Base-by-base conservation (phyloP, 495 filamentous ascomycete species). In the Neurospora tetraspora region DNA sequence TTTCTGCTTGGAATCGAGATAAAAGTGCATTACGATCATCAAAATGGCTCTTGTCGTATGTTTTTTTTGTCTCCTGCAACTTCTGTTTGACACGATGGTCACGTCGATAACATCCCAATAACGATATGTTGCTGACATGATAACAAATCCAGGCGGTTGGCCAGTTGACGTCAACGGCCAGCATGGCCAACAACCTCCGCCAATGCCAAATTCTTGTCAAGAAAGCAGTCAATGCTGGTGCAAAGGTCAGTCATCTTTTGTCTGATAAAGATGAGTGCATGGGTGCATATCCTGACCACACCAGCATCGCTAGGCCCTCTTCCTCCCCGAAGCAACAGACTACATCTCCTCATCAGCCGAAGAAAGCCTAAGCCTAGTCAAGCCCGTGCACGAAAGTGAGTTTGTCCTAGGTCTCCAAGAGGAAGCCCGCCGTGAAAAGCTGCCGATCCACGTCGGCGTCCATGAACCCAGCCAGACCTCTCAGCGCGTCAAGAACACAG, bases 281-380 rank as follows among this genome's bases (percentile, higher is more conserved):
- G 4, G 23, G 4, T 53, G 20, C 4, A 53, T 10, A 79, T 53
- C 76, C 31, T 45, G 43, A 69, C 9, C 20, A 69, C 34, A 16
- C 0, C 53, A 23, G 20, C 18, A 36, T 1, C 18, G 4, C 5
- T 68, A 95, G 92, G 89, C 91, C 36, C 85, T 98, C 70, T 97
- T 97, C 81, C 91, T 98, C 73, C 96, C 94, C 20, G 94, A 98
- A 85, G 94, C 94, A 47, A 89, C 87, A 72, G 94, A 97, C 82
- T 98, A 97, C 84, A 94, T 97, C 74, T 89, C 87, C 59, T 83
- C 85, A 18, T 89, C 89, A 1, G 80, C 88, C 36, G 80, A 87
- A 10, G 91, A 95, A 77, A 90, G 89, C 0, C 78, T 94, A 9
- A 83, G 86, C 23, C 89, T 97, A 23, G 91, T 86, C 75, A 83